These are phyloP conservation scores for cucumber (Cucumis sativus) DNA, from an alignment of 306 rosid species.

Conservation along the genomic window Cucumber_9930_V3 NC_026656.2:13491501-13492000, in stretches of 20 bases:
- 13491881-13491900: neutral
- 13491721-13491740: neutral
- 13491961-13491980: conserved; percentile 91
- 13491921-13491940: conserved; percentile 98
- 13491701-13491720: neutral
- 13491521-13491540: conserved; percentile 83
- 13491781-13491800: conserved; percentile 91
- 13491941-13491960: conserved; percentile 96
- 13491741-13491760: conserved; percentile 74
- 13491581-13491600: neutral
- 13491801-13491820: conserved; percentile 86
- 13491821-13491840: conserved; percentile 92
- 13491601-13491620: neutral
- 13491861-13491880: conserved; percentile 1
- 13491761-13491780: conserved; percentile 80
- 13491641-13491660: neutral
- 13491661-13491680: neutral
- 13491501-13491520: conserved; percentile 85
- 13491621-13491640: neutral
- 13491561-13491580: neutral
- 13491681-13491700: neutral
- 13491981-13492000: conserved; percentile 93
- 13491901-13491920: conserved; percentile 2
- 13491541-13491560: conserved; percentile 41
- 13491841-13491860: conserved; percentile 12